These are phyloP conservation scores for Suhomyces coccinellae DNA, from an alignment of 1,139 yeast species.

Conservation along the genomic window DNA sequence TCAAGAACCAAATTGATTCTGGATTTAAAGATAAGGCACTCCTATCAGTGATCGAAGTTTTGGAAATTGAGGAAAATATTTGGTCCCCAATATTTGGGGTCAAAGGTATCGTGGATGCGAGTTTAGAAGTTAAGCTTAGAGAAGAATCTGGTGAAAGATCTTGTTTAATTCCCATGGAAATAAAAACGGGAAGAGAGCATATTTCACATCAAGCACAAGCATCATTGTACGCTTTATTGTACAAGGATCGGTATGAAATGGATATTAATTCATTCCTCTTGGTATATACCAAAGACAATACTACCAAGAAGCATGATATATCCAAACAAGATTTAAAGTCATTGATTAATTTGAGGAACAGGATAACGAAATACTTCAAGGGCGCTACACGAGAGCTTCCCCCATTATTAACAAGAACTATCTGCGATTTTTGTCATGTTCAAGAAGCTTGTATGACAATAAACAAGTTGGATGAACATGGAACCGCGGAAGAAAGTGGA, in stretches of 20 bases:
- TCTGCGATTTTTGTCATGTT: constrained; percentile 70
- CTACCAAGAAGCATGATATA: constrained; percentile 58
- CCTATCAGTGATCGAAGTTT: constrained; percentile 60
- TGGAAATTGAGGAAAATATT: constrained; percentile 87
- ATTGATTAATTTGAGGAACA: constrained; percentile 67
- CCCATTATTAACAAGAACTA: constrained; percentile 50
- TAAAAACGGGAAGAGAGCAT: constrained; percentile 77
- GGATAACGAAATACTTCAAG: constrained; percentile 59
- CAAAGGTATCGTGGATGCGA: constrained; percentile 89
- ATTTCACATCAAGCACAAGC: constrained; percentile 85
- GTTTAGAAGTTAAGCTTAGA: constrained; percentile 59
- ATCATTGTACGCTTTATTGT: constrained; percentile 74
- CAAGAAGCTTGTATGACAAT: constrained; percentile 67
- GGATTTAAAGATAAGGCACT: constrained; percentile 35
- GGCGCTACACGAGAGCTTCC: constrained; percentile 59
- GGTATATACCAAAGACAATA: constrained; percentile 67
- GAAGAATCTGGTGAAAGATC: constrained; percentile 33
- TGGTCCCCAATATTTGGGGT: constrained; percentile 92
- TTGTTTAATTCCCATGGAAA: constrained; percentile 75
- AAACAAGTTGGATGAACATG: constrained; percentile 60
- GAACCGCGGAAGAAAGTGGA: constrained; percentile 51
- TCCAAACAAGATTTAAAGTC: constrained; percentile 57
- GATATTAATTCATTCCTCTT: constrained; percentile 66
- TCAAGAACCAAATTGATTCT: constrained; percentile 35
- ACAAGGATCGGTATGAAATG: constrained; percentile 75